These are phyloP conservation scores for Lasiodiplodia hormozganensis DNA, from an alignment of 2,329 filamentous ascomycete genomes.

Conservation along the genomic window DNA sequence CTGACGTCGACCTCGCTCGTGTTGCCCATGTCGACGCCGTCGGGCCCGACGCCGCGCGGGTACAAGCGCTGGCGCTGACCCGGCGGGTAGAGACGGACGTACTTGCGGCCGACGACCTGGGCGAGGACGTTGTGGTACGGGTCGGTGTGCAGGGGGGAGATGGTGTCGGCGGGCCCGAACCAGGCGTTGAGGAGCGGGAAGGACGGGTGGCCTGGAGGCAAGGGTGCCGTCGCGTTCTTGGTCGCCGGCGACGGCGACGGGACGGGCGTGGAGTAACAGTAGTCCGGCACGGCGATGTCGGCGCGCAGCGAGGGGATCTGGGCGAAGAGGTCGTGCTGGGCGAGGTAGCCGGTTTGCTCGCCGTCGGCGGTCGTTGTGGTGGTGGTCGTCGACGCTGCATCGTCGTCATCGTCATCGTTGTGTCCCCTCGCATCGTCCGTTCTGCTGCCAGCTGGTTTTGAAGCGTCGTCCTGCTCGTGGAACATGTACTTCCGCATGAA, in stretches of 20 bases:
- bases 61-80: conserved; percentile 64
- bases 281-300: conserved; percentile 83
- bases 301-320: conserved; percentile 79
- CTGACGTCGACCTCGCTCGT: conserved; percentile 83
- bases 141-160: conserved; percentile 92
- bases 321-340: conserved; percentile 85
- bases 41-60: conserved; percentile 66
- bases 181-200: conserved; percentile 83
- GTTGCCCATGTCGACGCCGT: conserved; percentile 88
- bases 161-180: conserved; percentile 87
- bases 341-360: conserved; percentile 74
- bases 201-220: conserved; percentile 33
- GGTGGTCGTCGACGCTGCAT: not conserved
- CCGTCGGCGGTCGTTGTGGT: not conserved
- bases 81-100: conserved; percentile 86
- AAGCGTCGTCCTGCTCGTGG: not conserved
- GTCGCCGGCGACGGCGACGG: conserved; percentile 33
- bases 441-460: too few species aligned
- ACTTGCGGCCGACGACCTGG: conserved; percentile 90
- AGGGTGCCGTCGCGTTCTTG: conserved; percentile 42
- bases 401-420: not conserved
- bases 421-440: too few species aligned
- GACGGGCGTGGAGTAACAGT: conserved; percentile 77
- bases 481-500: conserved; percentile 72
- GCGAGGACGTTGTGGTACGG: conserved; percentile 91